phyloP scores from a whole-genome alignment of 208 protist species.

The Acanthamoeba lenticulata region DNA sequence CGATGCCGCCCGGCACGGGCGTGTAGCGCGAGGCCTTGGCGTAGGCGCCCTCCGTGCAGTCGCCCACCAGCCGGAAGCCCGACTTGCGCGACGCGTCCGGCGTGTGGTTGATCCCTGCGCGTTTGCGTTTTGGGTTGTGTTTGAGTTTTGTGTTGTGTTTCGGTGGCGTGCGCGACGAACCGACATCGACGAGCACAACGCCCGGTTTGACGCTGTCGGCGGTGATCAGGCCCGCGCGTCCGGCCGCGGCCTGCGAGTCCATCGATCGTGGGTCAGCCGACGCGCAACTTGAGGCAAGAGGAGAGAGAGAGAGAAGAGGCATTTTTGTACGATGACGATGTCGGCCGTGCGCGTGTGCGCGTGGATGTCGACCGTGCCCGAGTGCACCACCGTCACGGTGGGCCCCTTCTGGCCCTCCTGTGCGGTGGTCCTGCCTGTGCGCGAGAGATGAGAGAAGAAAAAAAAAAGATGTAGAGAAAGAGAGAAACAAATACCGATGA shows the following conservation, averaged over 20 bases:
- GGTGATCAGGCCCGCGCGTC: constrained; percentile 91
- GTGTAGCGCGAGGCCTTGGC: constrained; percentile 93
- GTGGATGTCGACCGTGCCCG: constrained; percentile 87
- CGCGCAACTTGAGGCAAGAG: not conserved
- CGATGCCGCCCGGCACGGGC: constrained; percentile 98
- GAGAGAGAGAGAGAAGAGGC: not conserved
- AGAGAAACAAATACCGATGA: constrained; percentile 47
- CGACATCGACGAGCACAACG: constrained; percentile 98
- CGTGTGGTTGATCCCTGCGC: constrained; percentile 93
- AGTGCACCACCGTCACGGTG: constrained; percentile 97
- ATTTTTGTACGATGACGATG: constrained; percentile 86
- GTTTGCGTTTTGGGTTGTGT: not conserved
- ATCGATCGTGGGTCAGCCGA: not conserved
- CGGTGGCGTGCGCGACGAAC: not conserved
- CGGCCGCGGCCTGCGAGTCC: constrained; percentile 93
- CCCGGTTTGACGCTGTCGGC: constrained; percentile 96
- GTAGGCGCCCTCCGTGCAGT: constrained; percentile 92
- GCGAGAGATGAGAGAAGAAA: not conserved
- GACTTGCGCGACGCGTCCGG: constrained; percentile 89
- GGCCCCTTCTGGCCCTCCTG: constrained; percentile 82
- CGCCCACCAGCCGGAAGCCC: constrained; percentile 90
- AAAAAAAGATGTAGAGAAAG: not conserved
- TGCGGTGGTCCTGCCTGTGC: not conserved
- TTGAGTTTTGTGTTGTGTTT: too few species aligned
- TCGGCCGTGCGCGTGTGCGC: constrained; percentile 89